Conservation (phyloP, 257 asterid species). For the Euphrasia confusa region DNA sequence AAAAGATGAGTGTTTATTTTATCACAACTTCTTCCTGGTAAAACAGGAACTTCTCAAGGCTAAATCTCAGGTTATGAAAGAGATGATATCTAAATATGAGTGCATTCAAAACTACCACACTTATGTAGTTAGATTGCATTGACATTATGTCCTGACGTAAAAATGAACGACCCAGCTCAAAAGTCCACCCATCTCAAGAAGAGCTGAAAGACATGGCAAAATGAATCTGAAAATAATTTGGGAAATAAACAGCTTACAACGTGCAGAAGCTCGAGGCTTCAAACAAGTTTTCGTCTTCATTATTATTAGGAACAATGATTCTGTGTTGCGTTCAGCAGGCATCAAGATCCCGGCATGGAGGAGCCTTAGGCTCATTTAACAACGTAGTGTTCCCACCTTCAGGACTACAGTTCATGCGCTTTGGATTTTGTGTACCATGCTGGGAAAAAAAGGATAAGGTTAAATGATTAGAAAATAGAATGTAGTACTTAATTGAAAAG, state of each 20-base stretch:
- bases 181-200: constrained; percentile 23
- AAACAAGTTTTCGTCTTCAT: constrained; percentile 27
- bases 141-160: constrained; percentile 12
- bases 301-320: constrained; percentile 42
- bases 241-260: constrained; percentile 30
- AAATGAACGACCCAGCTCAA: constrained; percentile 19
- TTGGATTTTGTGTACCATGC: constrained; percentile 92
- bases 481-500: not conserved
- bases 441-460: constrained; percentile 28
- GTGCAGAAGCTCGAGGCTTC: constrained; percentile 39
- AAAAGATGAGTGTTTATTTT: too few species aligned
- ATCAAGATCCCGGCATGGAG: constrained; percentile 93
- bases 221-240: constrained; percentile 16
- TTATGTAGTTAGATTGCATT: constrained; percentile 7
- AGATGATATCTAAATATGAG: not conserved
- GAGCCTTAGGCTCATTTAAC: constrained; percentile 83
- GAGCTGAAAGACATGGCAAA: constrained; percentile 10
- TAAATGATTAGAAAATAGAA: not conserved
- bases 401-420: constrained; percentile 74
- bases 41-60: too few species aligned
- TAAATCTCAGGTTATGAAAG: too few species aligned
- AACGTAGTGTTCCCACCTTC: constrained; percentile 87
- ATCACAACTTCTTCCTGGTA: too few species aligned
- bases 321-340: constrained; percentile 60
- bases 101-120: constrained; percentile 8